phyloP scores from a whole-genome alignment of 768 basidiomycete genomes.

The Cystobasidium tubakii region DNA sequence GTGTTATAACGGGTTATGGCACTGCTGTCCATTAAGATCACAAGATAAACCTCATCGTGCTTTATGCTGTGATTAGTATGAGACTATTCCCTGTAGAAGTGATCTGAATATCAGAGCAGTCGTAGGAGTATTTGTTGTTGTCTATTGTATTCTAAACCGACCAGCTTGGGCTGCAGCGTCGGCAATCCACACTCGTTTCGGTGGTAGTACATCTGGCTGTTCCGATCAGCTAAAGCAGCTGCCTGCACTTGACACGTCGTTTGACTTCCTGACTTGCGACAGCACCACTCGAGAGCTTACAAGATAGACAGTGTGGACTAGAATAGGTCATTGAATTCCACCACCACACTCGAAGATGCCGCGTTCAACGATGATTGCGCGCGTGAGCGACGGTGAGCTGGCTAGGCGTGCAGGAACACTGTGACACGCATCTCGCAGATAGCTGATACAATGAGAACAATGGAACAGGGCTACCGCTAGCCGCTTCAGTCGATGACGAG shows the following conservation, averaged over 20 bases:
- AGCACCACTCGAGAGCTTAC: no score
- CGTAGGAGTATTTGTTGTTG: slow-evolving; percentile 5
- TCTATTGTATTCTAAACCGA: background rate
- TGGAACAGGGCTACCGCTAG: slow-evolving; percentile 42
- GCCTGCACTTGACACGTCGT: no score
- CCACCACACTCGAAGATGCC: slow-evolving; percentile 60
- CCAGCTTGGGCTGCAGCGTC: background rate
- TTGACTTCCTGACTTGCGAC: background rate
- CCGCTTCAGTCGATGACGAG: slow-evolving; percentile 75
- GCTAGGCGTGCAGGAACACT: background rate
- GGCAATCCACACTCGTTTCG: background rate
- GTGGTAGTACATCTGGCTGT: no score
- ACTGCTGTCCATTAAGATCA: background rate
- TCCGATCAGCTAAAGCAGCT: no score
- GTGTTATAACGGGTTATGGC: slow-evolving; percentile 1
- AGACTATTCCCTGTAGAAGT: background rate
- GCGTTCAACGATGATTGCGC: slow-evolving; percentile 74
- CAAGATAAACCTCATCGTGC: background rate
- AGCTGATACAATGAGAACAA: background rate
- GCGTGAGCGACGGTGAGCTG: slow-evolving; percentile 62
- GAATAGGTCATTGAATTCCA: background rate
- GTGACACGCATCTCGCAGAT: background rate
- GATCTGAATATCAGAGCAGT: background rate
- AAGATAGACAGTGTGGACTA: no score
- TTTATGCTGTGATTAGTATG: background rate